Evolutionary conservation across 2,329 filamentous ascomycete species (phyloP), one percentile per base, ranked within the genome.

Genomic region (Ophiosphaerella herpotricha): DNA sequence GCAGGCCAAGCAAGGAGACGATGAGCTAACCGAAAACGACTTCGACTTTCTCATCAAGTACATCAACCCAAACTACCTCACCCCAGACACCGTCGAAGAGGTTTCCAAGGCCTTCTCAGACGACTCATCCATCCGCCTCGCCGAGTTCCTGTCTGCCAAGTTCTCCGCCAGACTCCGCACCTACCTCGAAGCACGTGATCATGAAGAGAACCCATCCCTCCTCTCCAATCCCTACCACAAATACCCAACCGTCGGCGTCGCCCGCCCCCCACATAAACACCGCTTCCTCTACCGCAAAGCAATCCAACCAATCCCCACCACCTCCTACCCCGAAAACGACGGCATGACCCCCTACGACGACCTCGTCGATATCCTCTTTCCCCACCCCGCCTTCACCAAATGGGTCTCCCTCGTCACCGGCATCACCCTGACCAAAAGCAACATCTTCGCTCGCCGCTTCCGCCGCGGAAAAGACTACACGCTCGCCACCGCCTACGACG

Each of bases 181-280:
- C 3, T 90, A 91, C 61, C 80, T 97, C 39, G 82, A 87, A 57
- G 79, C 80, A n/a, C 70, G 70, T 45, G 70, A 72, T 23, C 61
- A 67, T 16, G 68, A 75, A 1, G 72, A 75, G 13, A 71, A 77
- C 13, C 84, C 81, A 39, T 83, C 43, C 34, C 54, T 70, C 16
- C 66, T 66, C 8, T 45, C 65, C 9, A 72, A 71, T 53, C 71
- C 69, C 1, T 60, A 63, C 42, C 63, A 62, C 47, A 60, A 59
- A 36, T 57, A 61, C 5, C 63, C 64, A 4, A 63, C 76, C 76
- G 54, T 82, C 78, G 36, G 75, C 76, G 88, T 95, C 7, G 90
- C 94, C 6, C 83, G 85, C 29, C 94, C 94, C 34, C 94, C 94
- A 0, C 92, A 99, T 77, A 99, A 99, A 77, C 91, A 97, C 69